Conservation (phyloP, 202 grass and related monocot genomes). For the Alloteropsis angusta region DNA sequence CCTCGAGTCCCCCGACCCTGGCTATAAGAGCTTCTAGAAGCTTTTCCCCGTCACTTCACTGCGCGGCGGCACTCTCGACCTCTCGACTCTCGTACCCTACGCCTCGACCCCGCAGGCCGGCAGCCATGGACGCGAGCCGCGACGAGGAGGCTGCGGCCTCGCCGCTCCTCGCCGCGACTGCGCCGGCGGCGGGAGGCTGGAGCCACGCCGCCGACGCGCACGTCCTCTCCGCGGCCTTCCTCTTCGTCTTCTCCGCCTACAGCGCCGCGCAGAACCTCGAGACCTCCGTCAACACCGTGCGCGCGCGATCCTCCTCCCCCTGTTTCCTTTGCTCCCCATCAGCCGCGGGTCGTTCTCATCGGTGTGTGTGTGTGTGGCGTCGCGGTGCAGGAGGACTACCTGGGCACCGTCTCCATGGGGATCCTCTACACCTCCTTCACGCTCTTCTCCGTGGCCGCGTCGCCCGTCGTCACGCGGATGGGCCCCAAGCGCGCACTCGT, state of each 20-base stretch:
- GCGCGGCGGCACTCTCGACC: not conserved
- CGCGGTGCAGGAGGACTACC: constrained; percentile 40
- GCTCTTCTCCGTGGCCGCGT: constrained; percentile 57
- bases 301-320: too few relatives aligned
- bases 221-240: constrained; percentile 66
- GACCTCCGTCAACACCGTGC: constrained; percentile 66
- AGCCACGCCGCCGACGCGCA: constrained; percentile 53
- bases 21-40: constrained; percentile 14
- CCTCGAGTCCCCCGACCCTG: not conserved
- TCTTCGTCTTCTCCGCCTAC: constrained; percentile 85
- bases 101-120: not conserved
- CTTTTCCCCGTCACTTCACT: not conserved
- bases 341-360: too few relatives aligned
- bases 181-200: not conserved
- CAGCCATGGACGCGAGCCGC: not conserved
- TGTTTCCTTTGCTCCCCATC: not conserved
- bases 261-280: constrained; percentile 69
- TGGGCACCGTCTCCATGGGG: constrained; percentile 68
- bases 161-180: constrained; percentile 8
- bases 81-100: not conserved
- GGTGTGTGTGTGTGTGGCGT: too few relatives aligned
- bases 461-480: constrained; percentile 42
- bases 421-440: constrained; percentile 78
- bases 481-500: constrained; percentile 68
- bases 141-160: constrained; percentile 16